Base-by-base conservation (phyloP, 2,329 filamentous ascomycete species). In the Colletotrichum simmondsii region DNA sequence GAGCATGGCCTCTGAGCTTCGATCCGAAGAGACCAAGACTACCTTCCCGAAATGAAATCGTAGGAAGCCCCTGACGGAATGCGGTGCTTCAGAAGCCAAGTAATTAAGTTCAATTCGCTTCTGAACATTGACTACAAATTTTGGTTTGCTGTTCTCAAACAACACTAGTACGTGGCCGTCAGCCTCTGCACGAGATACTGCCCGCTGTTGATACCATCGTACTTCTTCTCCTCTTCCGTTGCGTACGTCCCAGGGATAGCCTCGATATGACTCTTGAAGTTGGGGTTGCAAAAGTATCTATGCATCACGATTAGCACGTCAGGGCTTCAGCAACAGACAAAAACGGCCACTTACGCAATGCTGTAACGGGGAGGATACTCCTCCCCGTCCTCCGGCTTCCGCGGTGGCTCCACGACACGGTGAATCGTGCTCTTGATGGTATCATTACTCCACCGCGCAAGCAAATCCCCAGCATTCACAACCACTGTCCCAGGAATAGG, bases 371-470 rank as follows among this genome's bases (percentile, higher is more conserved):
- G 87, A 1, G 95, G 94, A 81, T 97, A 92, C 52, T 86, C 83
- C 16, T 87, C 87, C 6, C 83, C 84, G 19, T 87, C 87, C 8
- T 83, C 84, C 3, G 84, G 85, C 4, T 87, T 87, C 19, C 86
- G 85, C 1, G 94, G 93, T 2, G 95, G 95, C 83, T 98, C 94
- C 5, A 98, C 94, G 1, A 98, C 95, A 12, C 95, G 91, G 82
- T 98, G 95, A 73, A 95, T 90, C 4, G 95, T 98, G 79, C 93
- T 96, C 84, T 93, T 95, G 84, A 98, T 97, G 5, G 90, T 93
- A 78, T 97, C 94, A 79, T 98, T 98, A 75, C 93, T 94, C 95
- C 95, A 98, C 65, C 95, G 87, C 1, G 94, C 92, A 62, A 98
- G 85, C 76, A 98, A 81, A 80, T 98, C 95, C 1, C 95, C 95